Base-by-base conservation (phyloP, 257 asterid species). In the Gynochthodes officinalis region DNA sequence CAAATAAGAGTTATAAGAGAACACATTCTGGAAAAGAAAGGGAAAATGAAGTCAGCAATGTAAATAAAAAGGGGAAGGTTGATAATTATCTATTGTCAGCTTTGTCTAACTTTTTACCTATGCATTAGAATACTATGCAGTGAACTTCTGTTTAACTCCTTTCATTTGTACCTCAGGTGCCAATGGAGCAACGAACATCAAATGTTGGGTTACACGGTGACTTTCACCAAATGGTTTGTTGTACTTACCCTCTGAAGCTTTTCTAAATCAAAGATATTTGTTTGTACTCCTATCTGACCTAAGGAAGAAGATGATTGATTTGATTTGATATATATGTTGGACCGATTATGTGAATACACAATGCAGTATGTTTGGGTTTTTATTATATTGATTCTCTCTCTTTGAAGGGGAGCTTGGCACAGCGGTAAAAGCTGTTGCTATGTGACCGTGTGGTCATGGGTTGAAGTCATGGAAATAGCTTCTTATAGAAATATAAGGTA, bases 61-160 rank as follows among this genome's bases (percentile, higher is more conserved):
- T 86, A 39, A 81, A 77, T 76, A 86, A 86, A 75, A 92, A 89
- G 75, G 98, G 97, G 64, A 92, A 92, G 97, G 98, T 90, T 61
- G 53, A 94, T 80, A 58, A 42, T 71, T 63, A 23, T 53, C 28
- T 15, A 35, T 15, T 27, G 33, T 50, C 71, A 27, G 14, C 19
- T 50, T 19, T 68, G 21, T 48, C 54, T 7, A 28, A 55, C 23
- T 65, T 44, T 25, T 67, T 4, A 52, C 2, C 19, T 67, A 52
- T 52, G 46, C 67, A 35, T 67, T 62, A 28, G 72, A 73, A 64
- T 19, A 50, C 66, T 49, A 25, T 12, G 61, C 37, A 39, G 49
- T 63, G 74, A 43, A 65, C 39, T 52, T 37, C 48, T 54, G 52
- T 62, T 72, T 49, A 66, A 52, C 64, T 50, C 44, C 15, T 6